Percentiles rank a stretch among this genome's conserved stretches.
Evolutionary conservation across 495 filamentous ascomycete genomes (phyloP).

Genomic region (Podospora australis): DNA sequence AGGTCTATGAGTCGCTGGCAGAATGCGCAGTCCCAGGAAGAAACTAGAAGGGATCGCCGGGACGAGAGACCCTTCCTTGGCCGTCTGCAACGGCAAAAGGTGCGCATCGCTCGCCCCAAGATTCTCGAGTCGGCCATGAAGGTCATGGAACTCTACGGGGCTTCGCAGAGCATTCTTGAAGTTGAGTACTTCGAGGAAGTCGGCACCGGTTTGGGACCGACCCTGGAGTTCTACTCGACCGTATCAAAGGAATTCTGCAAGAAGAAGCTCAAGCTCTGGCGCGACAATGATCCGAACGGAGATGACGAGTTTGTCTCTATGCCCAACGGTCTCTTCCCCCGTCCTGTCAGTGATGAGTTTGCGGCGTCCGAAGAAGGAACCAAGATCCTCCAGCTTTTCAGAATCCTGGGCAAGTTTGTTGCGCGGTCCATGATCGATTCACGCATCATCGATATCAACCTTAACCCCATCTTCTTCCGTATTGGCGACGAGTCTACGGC

Average conservation of each 20-base stretch:
- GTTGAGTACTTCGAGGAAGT: slow-evolving; percentile 99
- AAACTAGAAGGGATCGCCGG: slow-evolving; percentile 70
- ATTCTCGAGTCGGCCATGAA: slow-evolving; percentile 96
- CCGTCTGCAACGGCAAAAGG: slow-evolving; percentile 90
- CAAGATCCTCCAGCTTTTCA: slow-evolving; percentile 80
- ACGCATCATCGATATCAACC: slow-evolving; percentile 93
- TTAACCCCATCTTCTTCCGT: slow-evolving; percentile 97
- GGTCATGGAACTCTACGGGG: slow-evolving; percentile 99
- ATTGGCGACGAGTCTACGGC: slow-evolving; percentile 68
- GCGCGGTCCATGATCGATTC: slow-evolving; percentile 98
- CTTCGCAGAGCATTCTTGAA: slow-evolving; percentile 89
- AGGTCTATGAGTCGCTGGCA: slow-evolving; percentile 98
- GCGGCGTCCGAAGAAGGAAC: slow-evolving; percentile 67
- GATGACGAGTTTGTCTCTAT: slow-evolving; percentile 81
- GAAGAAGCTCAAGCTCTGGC: slow-evolving; percentile 94
- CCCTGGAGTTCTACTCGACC: slow-evolving; percentile 96
- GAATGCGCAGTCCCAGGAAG: slow-evolving; percentile 75
- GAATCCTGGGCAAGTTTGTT: slow-evolving; percentile 93
- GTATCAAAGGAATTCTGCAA: slow-evolving; percentile 97
- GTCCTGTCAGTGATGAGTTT: slow-evolving; percentile 79
- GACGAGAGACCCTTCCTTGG: slow-evolving; percentile 93
- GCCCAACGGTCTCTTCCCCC: slow-evolving; percentile 80
- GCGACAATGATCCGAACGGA: slow-evolving; percentile 77
- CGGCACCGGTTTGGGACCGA: slow-evolving; percentile 92
- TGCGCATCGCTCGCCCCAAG: slow-evolving; percentile 84